Percentiles rank a stretch among this genome's conserved stretches.
These are phyloP conservation scores for Colletotrichum sp. DNA, from an alignment of 2,329 filamentous ascomycete genomes.

Conservation along the genomic window DNA sequence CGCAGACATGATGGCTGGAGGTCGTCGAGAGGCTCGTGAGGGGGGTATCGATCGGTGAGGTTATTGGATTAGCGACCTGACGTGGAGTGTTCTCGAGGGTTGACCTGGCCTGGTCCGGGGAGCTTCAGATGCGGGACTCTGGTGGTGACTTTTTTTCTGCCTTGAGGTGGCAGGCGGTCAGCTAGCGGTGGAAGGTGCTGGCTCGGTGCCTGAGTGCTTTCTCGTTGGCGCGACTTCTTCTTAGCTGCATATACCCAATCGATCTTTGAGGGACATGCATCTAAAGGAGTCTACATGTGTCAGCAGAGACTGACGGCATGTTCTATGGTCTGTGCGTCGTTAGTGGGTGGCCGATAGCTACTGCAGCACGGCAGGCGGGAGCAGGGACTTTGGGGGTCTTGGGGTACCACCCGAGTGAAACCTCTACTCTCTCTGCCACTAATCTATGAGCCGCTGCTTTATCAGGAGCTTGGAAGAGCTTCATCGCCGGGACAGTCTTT, in stretches of 20 bases:
- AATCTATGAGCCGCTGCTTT: conserved; percentile 6
- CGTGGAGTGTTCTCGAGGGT: conserved; percentile 21
- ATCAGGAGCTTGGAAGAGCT: neutral
- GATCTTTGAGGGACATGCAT: neutral
- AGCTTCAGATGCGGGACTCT: conserved; percentile 21
- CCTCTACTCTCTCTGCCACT: neutral
- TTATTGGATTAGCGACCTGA: conserved; percentile 18
- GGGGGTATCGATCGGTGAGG: conserved; percentile 16
- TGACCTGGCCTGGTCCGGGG: conserved; percentile 16
- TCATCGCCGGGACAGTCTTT: neutral
- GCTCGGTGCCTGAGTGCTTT: neutral
- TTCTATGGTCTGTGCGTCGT: neutral
- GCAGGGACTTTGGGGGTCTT: neutral
- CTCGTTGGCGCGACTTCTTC: neutral
- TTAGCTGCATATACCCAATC: neutral
- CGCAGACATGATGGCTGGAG: conserved; percentile 75
- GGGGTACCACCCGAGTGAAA: conserved; percentile 5
- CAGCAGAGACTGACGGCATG: neutral
- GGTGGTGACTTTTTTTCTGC: conserved; percentile 23
- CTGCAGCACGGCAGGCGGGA: neutral
- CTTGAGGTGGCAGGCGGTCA: conserved; percentile 21
- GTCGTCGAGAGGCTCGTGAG: conserved; percentile 17
- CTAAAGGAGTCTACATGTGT: neutral
- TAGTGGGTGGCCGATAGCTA: neutral
- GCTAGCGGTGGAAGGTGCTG: conserved; percentile 16